Base-by-base conservation (phyloP, 352 stramenopile species). In the Globisporangium spinosum region DNA sequence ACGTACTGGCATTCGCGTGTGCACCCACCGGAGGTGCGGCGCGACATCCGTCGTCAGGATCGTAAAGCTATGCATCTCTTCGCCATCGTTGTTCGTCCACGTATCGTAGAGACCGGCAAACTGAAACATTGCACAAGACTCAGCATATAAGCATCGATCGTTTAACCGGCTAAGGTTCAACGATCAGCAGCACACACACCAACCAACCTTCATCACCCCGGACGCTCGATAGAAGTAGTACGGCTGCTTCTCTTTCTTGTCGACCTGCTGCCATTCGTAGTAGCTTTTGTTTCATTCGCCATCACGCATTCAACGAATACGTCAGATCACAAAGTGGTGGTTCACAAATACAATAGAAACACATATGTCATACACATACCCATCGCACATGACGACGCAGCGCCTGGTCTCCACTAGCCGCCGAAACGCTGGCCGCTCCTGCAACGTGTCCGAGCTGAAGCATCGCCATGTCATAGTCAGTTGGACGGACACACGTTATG, bases 231-330 rank as follows among this genome's bases (percentile, higher is more conserved):
- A 81, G 58, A 96, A 84, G 60, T 97, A 98, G 77, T 96, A 97
- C 34, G 91, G 91, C 64, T 98, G 91, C 68, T 96, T 97, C 61
- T 93, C 84, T 20, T 78, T 78, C 74, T 93, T 96, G 67, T 87
- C 76, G 15, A 97, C 72, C 68, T 94, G 85, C 43, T 95, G 87
- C 91, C 91, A 98, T 65, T 98, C 91, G 67, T 96, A 98, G 69
- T 97, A 97, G 8, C 81, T 89, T 27, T 9, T 23, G 32, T 45
- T 15, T 40, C 70, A 2, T 7, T 34, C 22, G 12, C 29, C 17
- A 43, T 7, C 47, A 45, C 2, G 53, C 0, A 15, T 20, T 59
- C 55, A 25, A 27, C 29, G 29, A 32, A 32, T 32, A 32, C 65
- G 7, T 34, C 13, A 35, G 17, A 45, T 20, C 38, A 17, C 38